A percentile compares a stretch with the other conserved stretches of the same genome.
Conservation (phyloP, 352 stramenopile genomes). For the Globisporangium parvum region DNA sequence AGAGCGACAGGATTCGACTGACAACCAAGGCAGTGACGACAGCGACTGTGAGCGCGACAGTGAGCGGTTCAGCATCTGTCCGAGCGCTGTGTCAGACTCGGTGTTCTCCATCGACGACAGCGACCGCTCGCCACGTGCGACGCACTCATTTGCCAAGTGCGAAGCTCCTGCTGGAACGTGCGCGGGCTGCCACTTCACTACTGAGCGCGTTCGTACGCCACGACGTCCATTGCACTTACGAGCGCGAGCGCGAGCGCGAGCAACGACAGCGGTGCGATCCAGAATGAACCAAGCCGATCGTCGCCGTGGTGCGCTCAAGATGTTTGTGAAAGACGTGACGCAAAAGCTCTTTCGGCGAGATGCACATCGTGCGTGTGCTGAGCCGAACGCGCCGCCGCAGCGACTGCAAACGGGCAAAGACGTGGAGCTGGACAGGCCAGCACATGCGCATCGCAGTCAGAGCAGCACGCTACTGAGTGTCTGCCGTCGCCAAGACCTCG, state of each 20-base stretch:
- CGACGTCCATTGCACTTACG: background rate
- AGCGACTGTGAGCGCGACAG: background rate
- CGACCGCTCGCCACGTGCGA: background rate
- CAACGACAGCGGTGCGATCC: background rate
- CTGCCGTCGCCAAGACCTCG: background rate
- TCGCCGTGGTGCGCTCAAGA: background rate
- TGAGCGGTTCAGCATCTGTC: constrained; percentile 9
- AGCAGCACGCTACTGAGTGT: background rate
- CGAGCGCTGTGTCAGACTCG: constrained; percentile 6
- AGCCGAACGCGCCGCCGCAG: no score
- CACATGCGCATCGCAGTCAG: background rate
- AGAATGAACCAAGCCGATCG: background rate
- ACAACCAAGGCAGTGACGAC: background rate
- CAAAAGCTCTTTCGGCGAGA: constrained; percentile 9
- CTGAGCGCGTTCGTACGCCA: background rate
- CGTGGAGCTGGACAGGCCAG: background rate
- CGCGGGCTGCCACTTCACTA: background rate
- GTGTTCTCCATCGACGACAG: constrained; percentile 10
- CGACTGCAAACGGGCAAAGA: background rate
- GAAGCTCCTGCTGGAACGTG: no score
- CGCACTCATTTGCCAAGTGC: no score
- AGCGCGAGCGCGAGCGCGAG: background rate
- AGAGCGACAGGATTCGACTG: background rate
- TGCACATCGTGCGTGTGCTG: background rate
- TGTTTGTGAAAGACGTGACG: constrained; percentile 12